Base-by-base conservation (phyloP, 208 protist species). In the Trypanosoma congolense region DNA sequence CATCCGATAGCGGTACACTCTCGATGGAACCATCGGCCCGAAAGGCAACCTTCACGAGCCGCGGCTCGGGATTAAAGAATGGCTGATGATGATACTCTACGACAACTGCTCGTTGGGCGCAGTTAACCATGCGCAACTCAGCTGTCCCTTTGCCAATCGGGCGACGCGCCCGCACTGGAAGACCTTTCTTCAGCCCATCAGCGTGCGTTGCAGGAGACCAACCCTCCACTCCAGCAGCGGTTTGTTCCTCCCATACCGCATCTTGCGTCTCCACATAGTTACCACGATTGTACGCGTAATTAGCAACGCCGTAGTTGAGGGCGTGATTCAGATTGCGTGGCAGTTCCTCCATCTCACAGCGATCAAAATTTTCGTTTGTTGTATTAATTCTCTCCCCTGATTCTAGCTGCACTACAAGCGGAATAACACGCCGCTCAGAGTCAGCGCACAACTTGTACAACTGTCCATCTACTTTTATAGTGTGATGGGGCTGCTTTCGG, bases 181-280 rank as follows among this genome's bases (percentile, higher is more conserved):
- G 46, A 1, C 75, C 74, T n/a, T 66, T 62, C 1, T 59, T 64
- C 21, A 95, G 71, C 16, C 76, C 84, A 47, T 95, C 88, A 25
- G 78, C 83, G 56, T 88, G 82, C 40, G 84, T 92, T 16, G 88
- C 88, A 12, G 78, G 83, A n/a, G 78, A 84, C 85, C 88, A 95
- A 9, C 88, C 88, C 57, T 95, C 88, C 53, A 69, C 64, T 24
- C 70, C 69, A 19, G 44, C 40, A 21, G 83, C 76, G 26, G 83
- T 90, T 48, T 71, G 77, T 56, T 70, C 51, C 69, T 95, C 88
- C 83, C 84, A 95, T 12, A 95, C 70, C 2, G 58, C 53, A 49
- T 95, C 88, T 59, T 95, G 88, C 22, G 88, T 93, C 64, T 95
- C 88, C 8, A 90, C 54, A 56, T 95, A 95, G 61, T 92, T 95